Percentiles rank a stretch among this genome's conserved stretches.
phyloP scores from a whole-genome alignment of 495 filamentous ascomycete genomes.

The Podospora australis region DNA sequence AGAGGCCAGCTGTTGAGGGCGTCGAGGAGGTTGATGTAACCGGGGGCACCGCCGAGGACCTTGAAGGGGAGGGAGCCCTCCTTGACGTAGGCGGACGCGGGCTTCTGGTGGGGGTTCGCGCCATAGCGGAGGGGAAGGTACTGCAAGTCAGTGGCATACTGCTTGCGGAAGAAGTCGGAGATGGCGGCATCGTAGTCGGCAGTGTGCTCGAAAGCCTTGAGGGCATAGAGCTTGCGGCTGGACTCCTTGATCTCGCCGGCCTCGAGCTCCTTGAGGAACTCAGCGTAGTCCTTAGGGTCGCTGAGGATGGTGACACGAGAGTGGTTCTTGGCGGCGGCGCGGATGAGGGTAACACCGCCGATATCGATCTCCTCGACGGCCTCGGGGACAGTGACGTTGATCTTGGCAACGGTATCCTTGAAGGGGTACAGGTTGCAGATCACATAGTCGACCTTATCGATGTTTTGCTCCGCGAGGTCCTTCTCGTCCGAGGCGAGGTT shows the following conservation, averaged over 20 bases:
- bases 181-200: constrained; percentile 94
- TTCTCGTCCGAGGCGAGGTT: constrained; percentile 90
- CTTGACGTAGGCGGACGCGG: constrained; percentile 72
- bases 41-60: constrained; percentile 85
- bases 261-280: constrained; percentile 85
- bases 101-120: constrained; percentile 96
- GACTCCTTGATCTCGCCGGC: constrained; percentile 76
- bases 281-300: constrained; percentile 86
- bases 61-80: constrained; percentile 83
- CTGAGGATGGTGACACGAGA: constrained; percentile 88
- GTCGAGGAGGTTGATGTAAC: constrained; percentile 95
- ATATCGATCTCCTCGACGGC: constrained; percentile 99
- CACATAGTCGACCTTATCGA: constrained; percentile 95
- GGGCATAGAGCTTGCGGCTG: constrained; percentile 77
- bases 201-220: constrained; percentile 98
- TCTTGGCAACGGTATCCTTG: constrained; percentile 93
- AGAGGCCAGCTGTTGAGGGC: constrained; percentile 94
- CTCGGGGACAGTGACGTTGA: constrained; percentile 92
- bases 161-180: constrained; percentile 92
- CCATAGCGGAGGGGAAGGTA: constrained; percentile 87
- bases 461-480: constrained; percentile 93
- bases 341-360: constrained; percentile 90
- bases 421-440: constrained; percentile 99
- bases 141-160: constrained; percentile 79
- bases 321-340: constrained; percentile 97